phyloP scores from a whole-genome alignment of 2,329 filamentous ascomycete genomes.

The Knufia petricola region DNA sequence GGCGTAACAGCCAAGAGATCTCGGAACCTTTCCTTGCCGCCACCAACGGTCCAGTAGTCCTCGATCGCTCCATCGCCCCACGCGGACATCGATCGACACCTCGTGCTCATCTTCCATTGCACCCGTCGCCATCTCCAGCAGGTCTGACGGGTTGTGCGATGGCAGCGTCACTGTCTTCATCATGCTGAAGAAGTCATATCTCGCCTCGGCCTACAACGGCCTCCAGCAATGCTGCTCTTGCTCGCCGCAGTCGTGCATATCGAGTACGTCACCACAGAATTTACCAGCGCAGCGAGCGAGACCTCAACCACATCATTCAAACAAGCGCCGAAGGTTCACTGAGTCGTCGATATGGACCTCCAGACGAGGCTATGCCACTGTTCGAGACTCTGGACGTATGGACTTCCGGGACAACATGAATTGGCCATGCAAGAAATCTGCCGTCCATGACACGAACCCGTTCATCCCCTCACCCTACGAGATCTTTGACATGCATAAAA shows the following conservation, averaged over 20 bases:
- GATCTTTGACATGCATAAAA: constrained; percentile 52
- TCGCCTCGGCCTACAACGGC: constrained; percentile 31
- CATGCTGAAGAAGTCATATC: constrained; percentile 38
- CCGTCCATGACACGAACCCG: background rate
- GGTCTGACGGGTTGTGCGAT: background rate
- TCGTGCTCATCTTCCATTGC: constrained; percentile 8
- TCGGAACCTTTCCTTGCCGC: background rate
- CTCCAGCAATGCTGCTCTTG: constrained; percentile 27
- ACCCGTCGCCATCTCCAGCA: too few species aligned
- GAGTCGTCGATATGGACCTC: constrained; percentile 12
- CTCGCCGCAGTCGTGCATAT: constrained; percentile 18
- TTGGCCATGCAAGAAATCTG: constrained; percentile 19
- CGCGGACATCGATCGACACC: background rate
- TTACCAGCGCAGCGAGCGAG: constrained; percentile 18
- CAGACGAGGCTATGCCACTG: constrained; percentile 30
- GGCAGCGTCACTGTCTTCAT: background rate
- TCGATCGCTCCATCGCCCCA: background rate
- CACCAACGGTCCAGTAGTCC: too few species aligned
- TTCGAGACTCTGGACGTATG: constrained; percentile 23
- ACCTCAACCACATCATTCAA: constrained; percentile 11
- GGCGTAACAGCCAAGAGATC: background rate
- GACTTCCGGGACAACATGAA: constrained; percentile 23
- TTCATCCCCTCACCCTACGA: constrained; percentile 65
- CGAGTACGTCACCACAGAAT: constrained; percentile 24
- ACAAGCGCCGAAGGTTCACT: constrained; percentile 3